Evolutionary conservation across 1,139 yeast species (phyloP).

Genomic region (Casaregolazyma suthepensis): DNA sequence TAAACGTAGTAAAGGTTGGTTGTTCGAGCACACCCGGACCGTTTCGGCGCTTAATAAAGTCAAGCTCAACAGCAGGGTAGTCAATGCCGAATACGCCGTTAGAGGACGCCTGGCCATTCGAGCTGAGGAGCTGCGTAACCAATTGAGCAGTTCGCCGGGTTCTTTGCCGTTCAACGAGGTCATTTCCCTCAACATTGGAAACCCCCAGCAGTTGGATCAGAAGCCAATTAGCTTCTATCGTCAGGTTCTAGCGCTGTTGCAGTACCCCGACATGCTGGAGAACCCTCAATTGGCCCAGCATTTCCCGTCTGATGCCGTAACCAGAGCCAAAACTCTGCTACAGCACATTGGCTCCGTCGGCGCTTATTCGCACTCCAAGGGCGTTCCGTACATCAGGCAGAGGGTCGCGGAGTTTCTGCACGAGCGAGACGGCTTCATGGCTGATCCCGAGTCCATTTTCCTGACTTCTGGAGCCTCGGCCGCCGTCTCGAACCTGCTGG

Average conservation of each 20-base stretch:
- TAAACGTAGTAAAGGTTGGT: not conserved
- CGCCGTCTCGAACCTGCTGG: constrained; percentile 73
- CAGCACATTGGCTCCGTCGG: constrained; percentile 74
- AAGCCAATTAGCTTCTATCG: constrained; percentile 92
- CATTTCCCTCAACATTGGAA: constrained; percentile 89
- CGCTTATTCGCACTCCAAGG: constrained; percentile 92
- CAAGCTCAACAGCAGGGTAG: constrained; percentile 67
- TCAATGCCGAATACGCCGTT: constrained; percentile 90
- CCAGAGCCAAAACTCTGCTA: constrained; percentile 60
- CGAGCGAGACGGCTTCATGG: constrained; percentile 59
- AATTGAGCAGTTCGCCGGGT: constrained; percentile 46
- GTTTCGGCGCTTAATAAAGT: constrained; percentile 20
- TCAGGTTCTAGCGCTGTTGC: constrained; percentile 78
- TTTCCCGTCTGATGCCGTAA: constrained; percentile 68
- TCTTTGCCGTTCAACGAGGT: constrained; percentile 72
- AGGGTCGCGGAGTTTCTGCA: constrained; percentile 77
- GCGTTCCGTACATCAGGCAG: constrained; percentile 62
- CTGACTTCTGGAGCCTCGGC: constrained; percentile 92
- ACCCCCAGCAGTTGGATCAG: constrained; percentile 94
- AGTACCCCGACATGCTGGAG: constrained; percentile 67
- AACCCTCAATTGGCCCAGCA: constrained; percentile 27
- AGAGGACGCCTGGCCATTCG: constrained; percentile 89
- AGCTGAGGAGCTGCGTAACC: constrained; percentile 73
- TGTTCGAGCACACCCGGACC: not conserved
- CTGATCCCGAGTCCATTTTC: constrained; percentile 67